phyloP scores from a whole-genome alignment of 306 rosid genomes.

The Sechiopsis laciniata region DNA sequence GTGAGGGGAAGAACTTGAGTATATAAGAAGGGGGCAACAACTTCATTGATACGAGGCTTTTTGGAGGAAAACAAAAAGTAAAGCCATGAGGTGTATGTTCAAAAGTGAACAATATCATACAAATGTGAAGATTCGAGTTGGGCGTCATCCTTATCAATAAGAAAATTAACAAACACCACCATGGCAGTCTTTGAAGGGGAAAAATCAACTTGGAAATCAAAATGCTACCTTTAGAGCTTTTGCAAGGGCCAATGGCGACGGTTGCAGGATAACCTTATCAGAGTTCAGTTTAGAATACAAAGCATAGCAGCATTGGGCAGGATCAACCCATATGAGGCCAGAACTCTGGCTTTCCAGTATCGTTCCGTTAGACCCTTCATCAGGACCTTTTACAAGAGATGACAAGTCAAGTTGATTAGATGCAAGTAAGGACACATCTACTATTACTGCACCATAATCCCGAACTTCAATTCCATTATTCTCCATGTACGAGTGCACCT shows the following conservation, averaged over 20 bases:
- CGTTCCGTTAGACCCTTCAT: conserved; percentile 35
- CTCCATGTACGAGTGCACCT: conserved; percentile 62
- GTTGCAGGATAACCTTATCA: conserved; percentile 59
- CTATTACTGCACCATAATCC: conserved; percentile 61
- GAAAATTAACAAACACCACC: neutral
- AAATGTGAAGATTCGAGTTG: too few species aligned
- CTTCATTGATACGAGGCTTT: too few species aligned
- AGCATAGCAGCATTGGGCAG: conserved; percentile 79
- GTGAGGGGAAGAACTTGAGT: too few species aligned
- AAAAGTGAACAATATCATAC: too few species aligned
- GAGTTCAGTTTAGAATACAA: conserved; percentile 64
- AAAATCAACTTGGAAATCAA: neutral
- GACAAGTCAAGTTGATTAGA: conserved; percentile 43
- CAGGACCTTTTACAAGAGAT: conserved; percentile 31
- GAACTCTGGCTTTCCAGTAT: conserved; percentile 37
- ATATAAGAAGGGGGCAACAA: too few species aligned
- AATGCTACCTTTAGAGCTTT: conserved; percentile 81
- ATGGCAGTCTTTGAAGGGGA: neutral
- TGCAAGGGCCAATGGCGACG: conserved; percentile 94
- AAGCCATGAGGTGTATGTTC: too few species aligned
- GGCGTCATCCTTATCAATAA: too few species aligned
- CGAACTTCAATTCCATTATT: conserved; percentile 70
- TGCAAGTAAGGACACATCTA: conserved; percentile 63
- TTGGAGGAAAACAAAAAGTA: too few species aligned
- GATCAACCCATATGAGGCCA: conserved; percentile 75